These are phyloP conservation scores for Calonectria pseudoreteaudii DNA, from an alignment of 2,329 filamentous ascomycete species.

Conservation along the genomic window DNA sequence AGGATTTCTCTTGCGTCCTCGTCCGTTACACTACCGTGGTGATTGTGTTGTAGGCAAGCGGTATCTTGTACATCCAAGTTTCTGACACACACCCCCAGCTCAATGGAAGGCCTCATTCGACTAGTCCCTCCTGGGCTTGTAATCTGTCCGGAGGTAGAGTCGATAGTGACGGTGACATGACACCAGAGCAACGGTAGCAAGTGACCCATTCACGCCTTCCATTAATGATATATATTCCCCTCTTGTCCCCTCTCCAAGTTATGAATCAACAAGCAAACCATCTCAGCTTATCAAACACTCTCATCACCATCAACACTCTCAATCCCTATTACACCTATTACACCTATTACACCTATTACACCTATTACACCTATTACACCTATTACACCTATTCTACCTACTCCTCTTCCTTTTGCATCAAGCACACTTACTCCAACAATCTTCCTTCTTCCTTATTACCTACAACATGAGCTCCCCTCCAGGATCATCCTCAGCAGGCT, in stretches of 20 bases:
- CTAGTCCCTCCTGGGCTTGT: constrained; percentile 1
- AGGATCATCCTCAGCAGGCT: constrained; percentile 25
- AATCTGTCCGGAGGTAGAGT: background rate
- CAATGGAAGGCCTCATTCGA: constrained; percentile 10
- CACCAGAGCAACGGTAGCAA: background rate
- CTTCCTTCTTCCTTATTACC: background rate
- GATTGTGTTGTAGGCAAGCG: constrained; percentile 7
- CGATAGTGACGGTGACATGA: background rate
- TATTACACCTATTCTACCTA: background rate
- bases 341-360: background rate
- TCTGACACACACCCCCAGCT: constrained; percentile 13
- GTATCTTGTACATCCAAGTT: constrained; percentile 5
- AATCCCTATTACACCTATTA: background rate
- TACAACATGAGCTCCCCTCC: constrained; percentile 3
- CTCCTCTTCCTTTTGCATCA: background rate
- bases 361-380: background rate
- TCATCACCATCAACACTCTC: background rate
- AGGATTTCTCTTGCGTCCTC: background rate
- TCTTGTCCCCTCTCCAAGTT: background rate
- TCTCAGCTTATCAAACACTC: background rate
- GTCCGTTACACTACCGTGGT: background rate
- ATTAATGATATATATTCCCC: constrained; percentile 6
- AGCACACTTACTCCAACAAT: background rate
- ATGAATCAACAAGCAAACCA: constrained; percentile 6
- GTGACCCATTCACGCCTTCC: constrained; percentile 8